These are phyloP conservation scores for Exophiala dermatitidis DNA, from an alignment of 2,329 filamentous ascomycete genomes.

Conservation along the genomic window DNA sequence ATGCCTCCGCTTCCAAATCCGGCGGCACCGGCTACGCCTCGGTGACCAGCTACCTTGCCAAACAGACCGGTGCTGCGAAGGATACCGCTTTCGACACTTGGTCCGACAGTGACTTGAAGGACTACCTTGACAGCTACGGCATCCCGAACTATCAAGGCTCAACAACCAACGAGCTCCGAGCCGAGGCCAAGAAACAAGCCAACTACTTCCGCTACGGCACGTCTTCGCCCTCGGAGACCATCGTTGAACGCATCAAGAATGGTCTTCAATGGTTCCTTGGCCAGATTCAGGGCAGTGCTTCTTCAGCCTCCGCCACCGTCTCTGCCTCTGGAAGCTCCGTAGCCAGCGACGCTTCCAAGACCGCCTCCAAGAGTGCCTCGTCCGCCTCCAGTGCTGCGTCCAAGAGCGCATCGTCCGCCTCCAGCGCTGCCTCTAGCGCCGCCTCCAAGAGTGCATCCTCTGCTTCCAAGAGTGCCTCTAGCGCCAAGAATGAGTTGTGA, in stretches of 20 bases:
- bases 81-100: constrained; percentile 63
- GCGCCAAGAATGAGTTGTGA: constrained; percentile 22
- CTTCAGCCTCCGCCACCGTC: constrained; percentile 37
- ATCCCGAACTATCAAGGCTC: constrained; percentile 61
- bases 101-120: constrained; percentile 65
- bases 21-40: constrained; percentile 50
- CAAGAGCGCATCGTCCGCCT: constrained; percentile 14
- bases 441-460: not conserved
- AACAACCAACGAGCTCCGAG: constrained; percentile 61
- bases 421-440: constrained; percentile 12
- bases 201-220: constrained; percentile 74
- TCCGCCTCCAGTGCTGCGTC: constrained; percentile 14
- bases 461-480: constrained; percentile 17
- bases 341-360: constrained; percentile 14
- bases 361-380: not conserved
- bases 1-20: constrained; percentile 42
- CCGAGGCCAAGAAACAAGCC: constrained; percentile 62
- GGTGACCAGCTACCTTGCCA: constrained; percentile 61
- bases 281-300: constrained; percentile 32
- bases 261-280: constrained; percentile 43
- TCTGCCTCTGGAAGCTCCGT: constrained; percentile 21
- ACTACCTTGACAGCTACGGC: constrained; percentile 73
- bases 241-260: constrained; percentile 56
- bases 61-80: constrained; percentile 60
- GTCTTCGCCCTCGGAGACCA: constrained; percentile 55